Evolutionary conservation across 2,329 filamentous ascomycete species (phyloP).

Genomic region (Nemania abortiva): DNA sequence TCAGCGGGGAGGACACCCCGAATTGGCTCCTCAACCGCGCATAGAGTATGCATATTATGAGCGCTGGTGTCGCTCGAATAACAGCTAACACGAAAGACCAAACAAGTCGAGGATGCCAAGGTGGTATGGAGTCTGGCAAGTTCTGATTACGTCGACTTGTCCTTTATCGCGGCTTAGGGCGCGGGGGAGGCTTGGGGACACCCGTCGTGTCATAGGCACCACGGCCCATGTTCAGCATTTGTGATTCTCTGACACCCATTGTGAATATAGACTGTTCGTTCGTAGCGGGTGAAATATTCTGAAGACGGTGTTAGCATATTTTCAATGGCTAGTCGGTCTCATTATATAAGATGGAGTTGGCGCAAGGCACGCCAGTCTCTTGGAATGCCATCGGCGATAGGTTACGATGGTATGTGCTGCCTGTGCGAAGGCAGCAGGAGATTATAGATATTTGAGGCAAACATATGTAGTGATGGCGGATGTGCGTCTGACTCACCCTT

Average conservation of each 20-base stretch:
- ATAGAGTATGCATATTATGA: neutral
- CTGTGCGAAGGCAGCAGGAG: slow-evolving; percentile 28
- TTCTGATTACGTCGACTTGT: slow-evolving; percentile 14
- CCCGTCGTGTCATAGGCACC: slow-evolving; percentile 54
- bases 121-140: neutral
- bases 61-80: slow-evolving; percentile 16
- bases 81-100: slow-evolving; percentile 19
- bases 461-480: slow-evolving; percentile 36
- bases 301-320: slow-evolving; percentile 41
- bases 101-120: neutral
- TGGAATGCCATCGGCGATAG: slow-evolving; percentile 33
- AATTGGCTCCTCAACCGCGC: slow-evolving; percentile 29
- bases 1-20: slow-evolving; percentile 34
- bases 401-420: slow-evolving; percentile 31
- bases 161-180: slow-evolving; percentile 51
- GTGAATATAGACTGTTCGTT: slow-evolving; percentile 29
- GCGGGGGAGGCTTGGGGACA: slow-evolving; percentile 52
- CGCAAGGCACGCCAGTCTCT: slow-evolving; percentile 32
- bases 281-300: slow-evolving; percentile 20
- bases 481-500: slow-evolving; percentile 53
- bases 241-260: slow-evolving; percentile 50
- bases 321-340: neutral
- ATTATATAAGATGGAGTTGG: slow-evolving; percentile 35
- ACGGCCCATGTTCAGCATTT: slow-evolving; percentile 53
- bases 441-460: slow-evolving; percentile 42